Evolutionary conservation across 495 filamentous ascomycete species (phyloP).

Genomic region (Xylaria acuta): DNA sequence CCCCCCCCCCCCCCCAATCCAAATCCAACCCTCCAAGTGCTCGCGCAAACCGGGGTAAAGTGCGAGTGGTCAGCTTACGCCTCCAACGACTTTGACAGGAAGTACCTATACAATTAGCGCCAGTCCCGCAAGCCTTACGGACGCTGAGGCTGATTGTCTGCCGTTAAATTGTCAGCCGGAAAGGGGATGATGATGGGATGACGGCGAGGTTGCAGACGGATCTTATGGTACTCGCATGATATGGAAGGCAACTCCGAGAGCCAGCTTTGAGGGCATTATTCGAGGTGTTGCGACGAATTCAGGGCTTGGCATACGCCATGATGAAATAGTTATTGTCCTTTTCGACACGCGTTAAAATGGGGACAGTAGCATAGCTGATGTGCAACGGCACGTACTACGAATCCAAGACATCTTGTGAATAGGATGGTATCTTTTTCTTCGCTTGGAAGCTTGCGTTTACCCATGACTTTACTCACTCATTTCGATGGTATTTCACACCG

Average conservation of each 20-base stretch:
- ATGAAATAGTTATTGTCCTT: not conserved
- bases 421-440: not conserved
- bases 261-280: not conserved
- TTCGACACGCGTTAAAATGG: not conserved
- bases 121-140: not conserved
- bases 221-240: slow-evolving; percentile 8
- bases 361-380: not conserved
- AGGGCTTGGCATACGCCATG: not conserved
- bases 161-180: not conserved
- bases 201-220: slow-evolving; percentile 9
- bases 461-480: not conserved
- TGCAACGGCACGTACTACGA: not conserved
- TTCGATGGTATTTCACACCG: too few relatives aligned
- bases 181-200: slow-evolving; percentile 11
- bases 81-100: not conserved
- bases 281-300: not conserved
- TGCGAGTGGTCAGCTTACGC: slow-evolving; percentile 26
- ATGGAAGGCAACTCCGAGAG: slow-evolving; percentile 21
- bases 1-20: slow-evolving; percentile 7
- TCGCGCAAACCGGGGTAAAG: slow-evolving; percentile 18
- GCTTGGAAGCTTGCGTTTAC: not conserved
- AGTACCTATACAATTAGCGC: slow-evolving; percentile 17
- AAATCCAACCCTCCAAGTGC: not conserved
- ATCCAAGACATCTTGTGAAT: not conserved
- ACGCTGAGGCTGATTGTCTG: slow-evolving; percentile 12